Evolutionary conservation across 2,329 filamentous ascomycete species (phyloP).

Genomic region (Clarireedia hainanense): DNA sequence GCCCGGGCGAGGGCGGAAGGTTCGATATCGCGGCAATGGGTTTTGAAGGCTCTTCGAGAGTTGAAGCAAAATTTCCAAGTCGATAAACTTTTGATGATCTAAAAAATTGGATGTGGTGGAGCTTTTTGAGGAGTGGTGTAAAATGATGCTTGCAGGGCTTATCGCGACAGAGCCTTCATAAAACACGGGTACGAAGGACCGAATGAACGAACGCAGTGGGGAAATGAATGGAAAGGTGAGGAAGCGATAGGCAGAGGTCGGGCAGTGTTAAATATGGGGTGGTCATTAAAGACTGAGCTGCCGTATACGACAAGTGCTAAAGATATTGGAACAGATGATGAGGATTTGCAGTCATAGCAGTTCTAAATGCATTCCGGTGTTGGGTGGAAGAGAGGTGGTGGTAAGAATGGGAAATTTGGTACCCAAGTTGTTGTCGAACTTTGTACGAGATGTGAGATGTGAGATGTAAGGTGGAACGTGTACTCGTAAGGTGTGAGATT

Average conservation of each 20-base stretch:
- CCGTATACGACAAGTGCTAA: too few relatives aligned
- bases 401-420: background rate
- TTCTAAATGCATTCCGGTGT: too few relatives aligned
- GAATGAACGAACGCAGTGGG: background rate
- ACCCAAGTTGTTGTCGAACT: too few relatives aligned
- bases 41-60: background rate
- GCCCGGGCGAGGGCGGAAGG: conserved; percentile 7
- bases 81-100: background rate
- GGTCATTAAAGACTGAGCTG: background rate
- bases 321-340: background rate
- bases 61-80: conserved; percentile 1
- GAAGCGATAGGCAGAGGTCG: conserved; percentile 3
- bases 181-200: background rate
- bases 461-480: background rate
- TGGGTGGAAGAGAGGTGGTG: too few relatives aligned
- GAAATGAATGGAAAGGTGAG: background rate
- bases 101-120: conserved; percentile 7
- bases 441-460: background rate
- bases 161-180: background rate
- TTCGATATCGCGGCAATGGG: conserved; percentile 2
- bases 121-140: conserved; percentile 1
- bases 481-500: background rate
- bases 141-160: conserved; percentile 9
- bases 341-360: background rate
- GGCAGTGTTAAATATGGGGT: background rate